A percentile compares a stretch with the other conserved stretches of the same genome.
These are phyloP conservation scores for Chaetomium strumarium DNA, from an alignment of 2,329 filamentous ascomycete genomes.

Conservation along the genomic window DNA sequence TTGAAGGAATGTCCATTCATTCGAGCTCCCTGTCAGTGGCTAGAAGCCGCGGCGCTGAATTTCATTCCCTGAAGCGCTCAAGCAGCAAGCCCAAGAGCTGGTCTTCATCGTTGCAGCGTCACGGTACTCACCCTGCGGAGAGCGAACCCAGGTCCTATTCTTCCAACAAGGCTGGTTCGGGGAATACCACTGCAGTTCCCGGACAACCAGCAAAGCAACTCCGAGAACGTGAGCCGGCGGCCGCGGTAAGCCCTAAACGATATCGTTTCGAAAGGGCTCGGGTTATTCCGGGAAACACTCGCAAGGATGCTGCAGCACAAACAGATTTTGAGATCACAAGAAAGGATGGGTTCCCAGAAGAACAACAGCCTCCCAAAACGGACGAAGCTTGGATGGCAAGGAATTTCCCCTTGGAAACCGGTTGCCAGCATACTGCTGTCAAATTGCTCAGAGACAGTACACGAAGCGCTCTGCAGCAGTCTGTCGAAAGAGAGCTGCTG, in stretches of 20 bases:
- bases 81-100: background rate
- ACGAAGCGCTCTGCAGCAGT: background rate
- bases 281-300: background rate
- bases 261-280: background rate
- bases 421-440: background rate
- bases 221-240: background rate
- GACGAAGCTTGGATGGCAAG: background rate
- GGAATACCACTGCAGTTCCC: background rate
- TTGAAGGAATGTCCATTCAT: background rate
- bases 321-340: slow-evolving; percentile 20
- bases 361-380: background rate
- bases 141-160: background rate
- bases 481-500: background rate
- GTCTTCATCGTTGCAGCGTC: background rate
- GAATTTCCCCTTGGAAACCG: background rate
- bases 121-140: background rate
- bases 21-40: background rate
- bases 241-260: background rate
- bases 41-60: background rate
- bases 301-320: slow-evolving; percentile 15
- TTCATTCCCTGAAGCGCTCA: background rate
- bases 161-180: background rate
- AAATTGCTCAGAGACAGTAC: background rate
- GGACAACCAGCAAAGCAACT: background rate
- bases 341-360: background rate